Evolutionary conservation across 2,329 filamentous ascomycete genomes (phyloP).

Genomic region (Sporothrix euskadiensis): DNA sequence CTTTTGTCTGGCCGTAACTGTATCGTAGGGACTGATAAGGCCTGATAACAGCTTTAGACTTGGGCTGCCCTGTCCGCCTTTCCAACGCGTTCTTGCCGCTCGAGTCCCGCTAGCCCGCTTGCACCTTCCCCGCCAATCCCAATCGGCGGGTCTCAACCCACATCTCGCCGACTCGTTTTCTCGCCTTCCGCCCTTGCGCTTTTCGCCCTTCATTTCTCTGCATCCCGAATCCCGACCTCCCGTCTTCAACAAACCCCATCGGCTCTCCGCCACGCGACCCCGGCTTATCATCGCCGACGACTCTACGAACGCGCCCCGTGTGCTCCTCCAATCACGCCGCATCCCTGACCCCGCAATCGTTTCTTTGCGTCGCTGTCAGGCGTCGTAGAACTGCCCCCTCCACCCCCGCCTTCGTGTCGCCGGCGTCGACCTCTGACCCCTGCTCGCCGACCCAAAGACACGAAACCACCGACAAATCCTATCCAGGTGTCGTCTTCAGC

Average conservation of each 20-base stretch:
- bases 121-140: conserved; percentile 28
- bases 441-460: conserved; percentile 4
- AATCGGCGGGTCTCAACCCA: conserved; percentile 12
- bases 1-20: neutral
- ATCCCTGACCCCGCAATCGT: neutral
- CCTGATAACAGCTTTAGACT: neutral
- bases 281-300: neutral
- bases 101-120: conserved; percentile 6
- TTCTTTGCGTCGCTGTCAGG: neutral
- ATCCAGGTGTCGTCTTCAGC: neutral
- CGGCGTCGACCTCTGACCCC: conserved; percentile 14
- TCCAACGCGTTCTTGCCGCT: neutral
- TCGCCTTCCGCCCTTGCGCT: conserved; percentile 8
- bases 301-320: neutral
- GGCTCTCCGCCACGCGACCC: neutral
- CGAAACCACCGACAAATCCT: neutral
- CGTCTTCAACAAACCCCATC: neutral
- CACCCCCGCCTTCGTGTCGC: conserved; percentile 17
- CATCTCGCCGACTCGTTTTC: conserved; percentile 1
- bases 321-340: neutral
- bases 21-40: neutral
- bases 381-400: neutral
- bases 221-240: neutral
- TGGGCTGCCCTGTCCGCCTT: neutral
- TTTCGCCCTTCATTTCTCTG: conserved; percentile 14